Evolutionary conservation across 2,329 filamentous ascomycete genomes (phyloP).

Genomic region (Aspergillus niger): DNA sequence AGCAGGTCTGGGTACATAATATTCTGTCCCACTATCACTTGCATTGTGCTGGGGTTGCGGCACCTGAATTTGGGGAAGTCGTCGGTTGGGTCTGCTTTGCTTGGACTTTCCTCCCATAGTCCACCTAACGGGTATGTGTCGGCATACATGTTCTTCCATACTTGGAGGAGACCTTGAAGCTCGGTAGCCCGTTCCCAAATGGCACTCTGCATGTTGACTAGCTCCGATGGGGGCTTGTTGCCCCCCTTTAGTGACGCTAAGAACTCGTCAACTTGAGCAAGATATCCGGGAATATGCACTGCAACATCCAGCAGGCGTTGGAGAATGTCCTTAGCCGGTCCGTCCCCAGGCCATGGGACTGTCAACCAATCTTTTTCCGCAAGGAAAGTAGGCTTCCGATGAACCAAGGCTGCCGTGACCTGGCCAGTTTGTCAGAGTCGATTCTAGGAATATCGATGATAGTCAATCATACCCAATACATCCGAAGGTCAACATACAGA

Average conservation of each 20-base stretch:
- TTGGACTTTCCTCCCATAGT: conserved; percentile 16
- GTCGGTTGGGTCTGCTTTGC: background rate
- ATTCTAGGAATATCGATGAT: no score
- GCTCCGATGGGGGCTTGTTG: conserved; percentile 12
- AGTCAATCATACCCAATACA: conserved; percentile 28
- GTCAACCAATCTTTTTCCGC: conserved; percentile 29
- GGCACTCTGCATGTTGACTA: conserved; percentile 18
- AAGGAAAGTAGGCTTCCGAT: conserved; percentile 27
- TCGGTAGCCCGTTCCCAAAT: conserved; percentile 24
- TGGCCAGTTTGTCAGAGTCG: conserved; percentile 6
- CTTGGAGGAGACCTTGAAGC: conserved; percentile 22
- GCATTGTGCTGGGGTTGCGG: conserved; percentile 24
- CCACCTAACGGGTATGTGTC: conserved; percentile 19
- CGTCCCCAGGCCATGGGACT: conserved; percentile 25
- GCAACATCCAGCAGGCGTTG: conserved; percentile 29
- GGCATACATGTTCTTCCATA: conserved; percentile 25
- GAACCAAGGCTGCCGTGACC: conserved; percentile 28
- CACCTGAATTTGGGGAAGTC: conserved; percentile 26
- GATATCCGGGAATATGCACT: conserved; percentile 29
- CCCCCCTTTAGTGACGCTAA: conserved; percentile 8
- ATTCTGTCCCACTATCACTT: conserved; percentile 17
- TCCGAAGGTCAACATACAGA: conserved; percentile 29
- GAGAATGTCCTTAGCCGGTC: conserved; percentile 26
- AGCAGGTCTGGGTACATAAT: conserved; percentile 30
- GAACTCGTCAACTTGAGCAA: conserved; percentile 25